phyloP scores from a whole-genome alignment of 305 asterid species.

The Nicotiana rustica region DNA sequence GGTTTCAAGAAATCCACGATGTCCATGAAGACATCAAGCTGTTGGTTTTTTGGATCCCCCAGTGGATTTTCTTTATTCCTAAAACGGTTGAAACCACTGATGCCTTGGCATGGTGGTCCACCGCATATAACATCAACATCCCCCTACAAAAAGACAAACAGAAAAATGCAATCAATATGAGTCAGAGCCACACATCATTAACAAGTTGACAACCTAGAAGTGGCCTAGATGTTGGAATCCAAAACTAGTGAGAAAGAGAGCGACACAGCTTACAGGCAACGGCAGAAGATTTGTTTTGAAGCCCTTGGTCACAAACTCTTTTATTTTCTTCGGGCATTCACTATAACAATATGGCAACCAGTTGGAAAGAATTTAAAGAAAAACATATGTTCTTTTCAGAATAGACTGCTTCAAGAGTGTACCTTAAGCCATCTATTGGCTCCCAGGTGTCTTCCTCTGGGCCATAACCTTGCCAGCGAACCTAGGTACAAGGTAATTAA shows the following conservation, averaged over 20 bases:
- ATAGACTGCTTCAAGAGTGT: constrained; percentile 7
- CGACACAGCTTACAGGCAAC: constrained; percentile 65
- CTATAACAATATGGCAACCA: constrained; percentile 42
- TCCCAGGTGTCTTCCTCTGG: constrained; percentile 86
- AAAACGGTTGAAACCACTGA: constrained; percentile 86
- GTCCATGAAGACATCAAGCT: constrained; percentile 73
- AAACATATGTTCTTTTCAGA: neutral
- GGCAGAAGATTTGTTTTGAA: constrained; percentile 64
- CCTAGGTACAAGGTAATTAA: constrained; percentile 43
- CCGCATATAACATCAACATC: constrained; percentile 87
- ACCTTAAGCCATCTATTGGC: constrained; percentile 80
- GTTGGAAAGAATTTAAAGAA: neutral
- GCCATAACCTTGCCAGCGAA: constrained; percentile 88
- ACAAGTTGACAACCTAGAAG: neutral
- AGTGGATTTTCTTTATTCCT: constrained; percentile 65
- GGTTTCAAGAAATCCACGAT: constrained; percentile 69
- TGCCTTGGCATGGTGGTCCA: constrained; percentile 98
- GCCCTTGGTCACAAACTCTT: constrained; percentile 64
- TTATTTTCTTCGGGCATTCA: constrained; percentile 65
- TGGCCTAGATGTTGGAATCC: neutral
- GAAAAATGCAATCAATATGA: neutral
- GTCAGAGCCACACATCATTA: neutral
- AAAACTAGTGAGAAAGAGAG: neutral
- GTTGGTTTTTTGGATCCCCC: constrained; percentile 71
- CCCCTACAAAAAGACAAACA: constrained; percentile 52